These are phyloP conservation scores for Bathelium albidoporum DNA, from an alignment of 495 filamentous ascomycete genomes.

Conservation along the genomic window DNA sequence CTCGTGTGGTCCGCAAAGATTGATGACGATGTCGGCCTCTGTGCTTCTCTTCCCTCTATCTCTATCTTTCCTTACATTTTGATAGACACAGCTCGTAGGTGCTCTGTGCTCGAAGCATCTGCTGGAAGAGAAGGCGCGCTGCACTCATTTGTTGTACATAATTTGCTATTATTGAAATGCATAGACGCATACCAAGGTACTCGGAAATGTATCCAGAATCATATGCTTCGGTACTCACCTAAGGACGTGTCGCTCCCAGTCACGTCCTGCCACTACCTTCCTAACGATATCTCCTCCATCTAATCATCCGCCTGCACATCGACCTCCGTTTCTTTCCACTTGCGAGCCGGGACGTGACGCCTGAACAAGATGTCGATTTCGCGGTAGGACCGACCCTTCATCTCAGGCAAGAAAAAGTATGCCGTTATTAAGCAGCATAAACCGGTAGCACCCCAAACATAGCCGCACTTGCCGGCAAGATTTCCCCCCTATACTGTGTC, in stretches of 20 bases:
- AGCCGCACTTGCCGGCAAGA: constrained; percentile 44
- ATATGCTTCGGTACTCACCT: not conserved
- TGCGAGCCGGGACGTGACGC: constrained; percentile 43
- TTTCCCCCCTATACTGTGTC: constrained; percentile 19
- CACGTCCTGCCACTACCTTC: not conserved
- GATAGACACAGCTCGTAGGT: not conserved
- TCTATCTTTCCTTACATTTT: not conserved
- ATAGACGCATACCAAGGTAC: not conserved
- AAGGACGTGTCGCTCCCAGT: not conserved
- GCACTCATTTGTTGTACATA: constrained; percentile 1
- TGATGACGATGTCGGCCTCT: constrained; percentile 1
- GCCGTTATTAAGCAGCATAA: constrained; percentile 23
- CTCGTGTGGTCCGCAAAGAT: not conserved
- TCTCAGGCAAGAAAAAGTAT: constrained; percentile 33
- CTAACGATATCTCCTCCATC: constrained; percentile 1
- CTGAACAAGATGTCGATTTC: constrained; percentile 47
- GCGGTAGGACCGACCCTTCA: constrained; percentile 42
- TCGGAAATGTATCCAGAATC: not conserved
- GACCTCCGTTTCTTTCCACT: constrained; percentile 42
- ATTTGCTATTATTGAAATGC: constrained; percentile 1
- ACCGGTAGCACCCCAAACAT: constrained; percentile 38
- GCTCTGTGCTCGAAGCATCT: constrained; percentile 3
- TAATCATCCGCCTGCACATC: constrained; percentile 44
- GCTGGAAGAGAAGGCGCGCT: constrained; percentile 1
- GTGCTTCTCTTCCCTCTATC: not conserved